Base-by-base conservation (phyloP, 805 yeast genomes). In the Yarrowia alimentaria region DNA sequence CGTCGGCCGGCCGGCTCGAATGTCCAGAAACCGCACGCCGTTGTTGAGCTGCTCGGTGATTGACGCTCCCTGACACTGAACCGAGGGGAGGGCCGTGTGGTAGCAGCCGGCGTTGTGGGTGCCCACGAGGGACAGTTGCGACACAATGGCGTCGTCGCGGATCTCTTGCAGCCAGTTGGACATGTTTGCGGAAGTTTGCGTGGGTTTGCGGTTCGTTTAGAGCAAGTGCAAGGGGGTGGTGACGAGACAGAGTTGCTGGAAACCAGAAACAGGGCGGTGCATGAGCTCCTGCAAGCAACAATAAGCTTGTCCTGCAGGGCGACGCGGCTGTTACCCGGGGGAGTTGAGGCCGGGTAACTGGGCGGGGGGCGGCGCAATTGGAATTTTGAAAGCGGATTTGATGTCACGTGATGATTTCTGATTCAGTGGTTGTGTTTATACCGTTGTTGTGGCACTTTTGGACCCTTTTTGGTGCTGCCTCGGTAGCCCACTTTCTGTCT, bases 31-130 rank as follows among this genome's bases (percentile, higher is more conserved):
- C 53, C 93, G 71, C n/a, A 85, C 83, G 11, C 93, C 93, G 58
- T 84, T 71, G 48, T 75, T 65, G 68, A 85, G 74, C 65, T 85
- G 93, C 2, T 76, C 78, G 2, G 73, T 64, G 43, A 85, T 71
- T 1, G 78, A 64, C 6, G 71, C 76, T 13, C 79, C 83, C 64
- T 85, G 93, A 63, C 93, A 85, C 61, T 80, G 83, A 22, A 85
- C 90, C 0, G 87, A 78, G 21, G 91, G 91, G 37, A 83, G 57
- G 2, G 90, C 83, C 6, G 75, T 68, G 62, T 81, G 81, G 58
- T 76, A 79, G 5, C 91, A 91, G 11, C 84, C 87, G 32, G 86
- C 74, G 62, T 85, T 84, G 68, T 85, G 93, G n/a, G 91, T 84
- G n/a, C 93, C 93, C 8, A 91, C 89, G 47, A 85, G 70, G 0